Conservation (phyloP, 805 yeast species). For the Teunomyces cretensis region DNA sequence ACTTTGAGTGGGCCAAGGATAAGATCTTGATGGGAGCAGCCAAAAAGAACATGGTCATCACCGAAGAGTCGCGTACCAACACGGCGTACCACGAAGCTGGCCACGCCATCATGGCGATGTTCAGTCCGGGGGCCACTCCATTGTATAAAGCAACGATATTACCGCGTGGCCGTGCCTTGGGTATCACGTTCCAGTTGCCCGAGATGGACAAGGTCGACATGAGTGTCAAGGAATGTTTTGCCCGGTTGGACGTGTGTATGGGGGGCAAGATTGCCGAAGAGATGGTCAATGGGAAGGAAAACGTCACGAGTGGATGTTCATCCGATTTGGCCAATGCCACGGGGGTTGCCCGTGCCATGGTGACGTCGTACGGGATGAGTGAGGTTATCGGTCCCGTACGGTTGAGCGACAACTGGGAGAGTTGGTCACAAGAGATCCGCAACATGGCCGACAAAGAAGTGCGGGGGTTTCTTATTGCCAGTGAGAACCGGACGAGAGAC, state of each 20-base stretch:
- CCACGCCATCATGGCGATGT: conserved; percentile 97
- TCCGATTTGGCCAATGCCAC: conserved; percentile 91
- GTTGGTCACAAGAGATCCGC: conserved; percentile 87
- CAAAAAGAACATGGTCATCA: conserved; percentile 94
- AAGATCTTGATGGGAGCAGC: conserved; percentile 98
- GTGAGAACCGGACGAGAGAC: conserved; percentile 77
- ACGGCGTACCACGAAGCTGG: conserved; percentile 99
- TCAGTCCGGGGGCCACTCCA: conserved; percentile 90
- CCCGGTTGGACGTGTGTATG: conserved; percentile 95
- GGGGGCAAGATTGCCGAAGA: conserved; percentile 99
- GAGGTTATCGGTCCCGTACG: conserved; percentile 90
- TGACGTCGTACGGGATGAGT: conserved; percentile 95
- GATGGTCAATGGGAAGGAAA: conserved; percentile 82
- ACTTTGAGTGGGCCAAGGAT: conserved; percentile 99
- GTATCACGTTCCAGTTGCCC: conserved; percentile 95
- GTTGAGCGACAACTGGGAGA: conserved; percentile 87
- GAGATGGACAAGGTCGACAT: conserved; percentile 97
- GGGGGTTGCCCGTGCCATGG: conserved; percentile 93
- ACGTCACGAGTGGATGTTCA: conserved; percentile 94
- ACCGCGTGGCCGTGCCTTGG: conserved; percentile 95
- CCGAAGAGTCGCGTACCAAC: conserved; percentile 88
- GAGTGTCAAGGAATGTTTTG: conserved; percentile 84
- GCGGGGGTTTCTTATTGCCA: conserved; percentile 64
- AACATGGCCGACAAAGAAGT: conserved; percentile 94
- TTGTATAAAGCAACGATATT: conserved; percentile 94